These are phyloP conservation scores for Pseudocercospora cruenta DNA, from an alignment of 2,329 filamentous ascomycete genomes.

Conservation along the genomic window DNA sequence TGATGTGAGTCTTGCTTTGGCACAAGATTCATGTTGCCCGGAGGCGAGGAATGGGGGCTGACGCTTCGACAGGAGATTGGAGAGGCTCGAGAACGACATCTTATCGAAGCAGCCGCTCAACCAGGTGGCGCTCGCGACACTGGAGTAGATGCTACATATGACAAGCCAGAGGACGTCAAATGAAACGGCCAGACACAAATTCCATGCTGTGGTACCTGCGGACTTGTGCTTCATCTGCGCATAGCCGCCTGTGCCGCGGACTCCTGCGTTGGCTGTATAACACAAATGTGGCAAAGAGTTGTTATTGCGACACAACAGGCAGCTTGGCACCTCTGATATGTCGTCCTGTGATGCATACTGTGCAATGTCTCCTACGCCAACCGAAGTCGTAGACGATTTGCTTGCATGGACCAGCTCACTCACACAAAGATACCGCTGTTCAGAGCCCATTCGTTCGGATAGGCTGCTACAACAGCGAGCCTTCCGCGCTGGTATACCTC, in stretches of 20 bases:
- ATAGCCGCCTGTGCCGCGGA: not conserved
- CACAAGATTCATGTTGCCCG: not conserved
- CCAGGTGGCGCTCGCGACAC: not conserved
- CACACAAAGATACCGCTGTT: too few relatives aligned
- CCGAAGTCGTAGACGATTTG: too few relatives aligned
- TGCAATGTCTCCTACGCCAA: not conserved
- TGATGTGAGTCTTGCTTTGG: not conserved
- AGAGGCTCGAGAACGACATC: not conserved
- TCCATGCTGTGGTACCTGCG: slow-evolving; percentile 1
- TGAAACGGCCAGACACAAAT: slow-evolving; percentile 1
- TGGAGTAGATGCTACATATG: not conserved
- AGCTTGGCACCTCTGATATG: not conserved
- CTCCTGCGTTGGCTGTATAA: not conserved
- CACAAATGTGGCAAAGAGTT: not conserved
- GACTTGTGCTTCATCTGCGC: not conserved
- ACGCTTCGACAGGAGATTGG: not conserved
- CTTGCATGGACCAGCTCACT: too few relatives aligned
- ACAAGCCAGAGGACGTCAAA: not conserved
- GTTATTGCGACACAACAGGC: not conserved
- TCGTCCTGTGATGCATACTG: not conserved
- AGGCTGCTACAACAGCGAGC: too few relatives aligned
- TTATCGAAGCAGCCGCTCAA: slow-evolving; percentile 1
- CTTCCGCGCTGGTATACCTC: not conserved
- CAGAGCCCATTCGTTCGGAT: too few relatives aligned
- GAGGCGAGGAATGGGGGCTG: not conserved